A percentile compares a stretch with the other conserved stretches of the same genome.
Conservation (phyloP, 2,329 filamentous ascomycete species). For the Fusarium sp. region DNA sequence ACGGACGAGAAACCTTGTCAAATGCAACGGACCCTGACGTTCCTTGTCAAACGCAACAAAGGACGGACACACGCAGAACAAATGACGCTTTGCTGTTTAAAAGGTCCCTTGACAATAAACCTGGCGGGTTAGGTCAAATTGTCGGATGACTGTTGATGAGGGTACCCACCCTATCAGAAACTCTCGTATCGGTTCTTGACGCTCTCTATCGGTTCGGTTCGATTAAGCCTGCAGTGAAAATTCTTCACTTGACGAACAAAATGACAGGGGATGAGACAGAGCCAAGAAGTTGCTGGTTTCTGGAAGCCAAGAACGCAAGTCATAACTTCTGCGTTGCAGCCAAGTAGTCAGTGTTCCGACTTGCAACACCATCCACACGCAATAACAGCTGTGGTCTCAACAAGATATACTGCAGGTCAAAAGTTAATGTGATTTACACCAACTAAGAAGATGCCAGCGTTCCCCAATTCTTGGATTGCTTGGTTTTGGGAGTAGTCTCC, state of each 20-base stretch:
- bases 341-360: background rate
- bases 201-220: constrained; percentile 26
- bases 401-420: background rate
- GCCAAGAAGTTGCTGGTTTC: background rate
- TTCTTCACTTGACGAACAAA: constrained; percentile 11
- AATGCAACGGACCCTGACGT: constrained; percentile 31
- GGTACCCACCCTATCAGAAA: constrained; percentile 33
- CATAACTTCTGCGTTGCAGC: background rate
- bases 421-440: background rate
- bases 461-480: background rate
- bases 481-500: background rate
- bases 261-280: background rate
- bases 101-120: constrained; percentile 10
- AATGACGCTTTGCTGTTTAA: constrained; percentile 34
- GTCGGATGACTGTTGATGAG: constrained; percentile 27
- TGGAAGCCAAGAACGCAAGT: background rate
- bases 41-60: constrained; percentile 28
- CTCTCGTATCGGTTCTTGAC: constrained; percentile 29
- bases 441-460: background rate
- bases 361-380: background rate
- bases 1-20: constrained; percentile 32
- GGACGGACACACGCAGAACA: background rate
- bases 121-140: constrained; percentile 1
- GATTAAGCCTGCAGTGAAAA: constrained; percentile 22
- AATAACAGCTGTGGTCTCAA: background rate